Evolutionary conservation across 805 yeast species (phyloP), one percentile per base, ranked within the genome.

Genomic region (Myxozyma udenii): DNA sequence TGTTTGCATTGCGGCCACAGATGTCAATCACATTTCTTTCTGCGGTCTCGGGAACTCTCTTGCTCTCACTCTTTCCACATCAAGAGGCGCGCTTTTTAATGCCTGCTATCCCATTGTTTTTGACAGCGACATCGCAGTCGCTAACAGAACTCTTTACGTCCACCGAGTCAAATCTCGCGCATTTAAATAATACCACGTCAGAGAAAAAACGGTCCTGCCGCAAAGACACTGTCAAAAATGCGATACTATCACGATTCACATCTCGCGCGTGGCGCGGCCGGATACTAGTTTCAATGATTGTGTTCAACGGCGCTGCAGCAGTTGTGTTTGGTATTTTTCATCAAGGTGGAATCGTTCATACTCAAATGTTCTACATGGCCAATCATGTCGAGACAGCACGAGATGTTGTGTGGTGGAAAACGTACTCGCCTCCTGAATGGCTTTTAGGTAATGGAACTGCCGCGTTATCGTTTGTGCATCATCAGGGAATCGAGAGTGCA

Each of bases 381-480:
- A 46, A 59, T 19, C 56, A 48, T 3, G 65, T 69, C 2, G 48
- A 66, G 2, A 68, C 46, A 12, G 53, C 51, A 2, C 18, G 44
- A n/a, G 53, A 75, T 0, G 70, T 79, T 0, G 63, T 91, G 3
- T 91, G 95, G 88, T 91, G 98, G 98, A 81, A 88, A 66, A 88
- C 96, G 0, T 93, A 91, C 62, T 78, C 87, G 3, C 97, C 98
- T 0, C 98, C 98, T 2, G 78, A 87, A 3, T 93, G 96, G 95
- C 66, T 91, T 50, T 70, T 84, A 61, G 76, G 74, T 4, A 36
- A 19, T 12, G 25, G 35, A 7, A 28, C 45, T 14, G 64, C 61
- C 6, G 42, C 52, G 12, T 61, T 53, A 9, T 53, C 63, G 1
- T 66, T 61, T 41, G 46, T 57, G 7, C 63, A 64, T 41, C 66